Percentiles rank a stretch among this genome's conserved stretches.
phyloP scores from a whole-genome alignment of 495 filamentous ascomycete species.

The Neurospora sp. region DNA sequence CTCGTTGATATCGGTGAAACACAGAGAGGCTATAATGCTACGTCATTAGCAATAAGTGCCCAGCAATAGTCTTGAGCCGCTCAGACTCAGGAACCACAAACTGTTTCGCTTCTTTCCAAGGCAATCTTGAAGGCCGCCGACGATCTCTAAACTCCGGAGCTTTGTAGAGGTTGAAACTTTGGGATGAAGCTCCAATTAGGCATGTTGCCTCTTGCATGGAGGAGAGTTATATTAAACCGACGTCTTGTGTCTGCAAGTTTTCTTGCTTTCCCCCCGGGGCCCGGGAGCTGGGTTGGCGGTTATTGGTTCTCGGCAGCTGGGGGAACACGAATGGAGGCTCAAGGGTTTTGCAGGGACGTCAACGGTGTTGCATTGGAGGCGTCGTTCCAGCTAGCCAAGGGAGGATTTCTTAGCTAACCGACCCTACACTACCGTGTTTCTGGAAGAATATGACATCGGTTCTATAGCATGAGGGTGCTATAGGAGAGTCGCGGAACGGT shows the following conservation, averaged over 20 bases:
- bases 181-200: neutral
- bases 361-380: neutral
- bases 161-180: neutral
- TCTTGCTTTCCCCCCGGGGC: neutral
- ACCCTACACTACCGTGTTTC: neutral
- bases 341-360: neutral
- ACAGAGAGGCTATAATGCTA: neutral
- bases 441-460: neutral
- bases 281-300: neutral
- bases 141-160: neutral
- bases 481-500: neutral
- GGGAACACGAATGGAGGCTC: neutral
- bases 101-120: neutral
- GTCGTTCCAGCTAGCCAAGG: neutral
- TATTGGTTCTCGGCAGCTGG: neutral
- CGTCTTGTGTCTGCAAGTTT: neutral
- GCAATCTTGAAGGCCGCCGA: neutral
- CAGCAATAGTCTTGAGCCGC: neutral
- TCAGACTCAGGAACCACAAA: neutral
- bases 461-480: neutral
- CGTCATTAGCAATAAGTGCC: neutral
- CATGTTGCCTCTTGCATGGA: neutral
- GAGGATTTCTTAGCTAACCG: neutral
- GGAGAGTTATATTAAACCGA: neutral
- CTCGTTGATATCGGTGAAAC: neutral